Conservation (phyloP, 331 rosid species). For the Quercus lobata region DNA sequence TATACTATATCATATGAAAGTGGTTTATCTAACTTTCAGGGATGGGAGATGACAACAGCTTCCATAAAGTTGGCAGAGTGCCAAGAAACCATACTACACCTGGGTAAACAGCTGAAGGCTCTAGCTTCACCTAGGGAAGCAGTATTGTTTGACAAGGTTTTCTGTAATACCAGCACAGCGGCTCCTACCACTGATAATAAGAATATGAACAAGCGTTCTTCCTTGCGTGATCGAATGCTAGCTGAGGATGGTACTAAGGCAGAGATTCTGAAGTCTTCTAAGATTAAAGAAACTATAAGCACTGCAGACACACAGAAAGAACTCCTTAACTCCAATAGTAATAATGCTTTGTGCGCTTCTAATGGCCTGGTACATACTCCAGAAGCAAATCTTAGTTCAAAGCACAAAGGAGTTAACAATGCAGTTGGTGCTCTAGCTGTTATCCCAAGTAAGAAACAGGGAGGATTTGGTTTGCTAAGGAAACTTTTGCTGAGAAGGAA, state of each 20-base stretch:
- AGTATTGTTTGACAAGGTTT: constrained; percentile 23
- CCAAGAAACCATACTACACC: constrained; percentile 40
- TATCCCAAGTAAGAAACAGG: constrained; percentile 46
- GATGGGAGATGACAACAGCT: constrained; percentile 48
- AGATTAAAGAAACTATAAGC: constrained; percentile 17
- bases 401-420: constrained; percentile 23
- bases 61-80: constrained; percentile 46
- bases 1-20: background rate
- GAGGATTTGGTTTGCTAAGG: constrained; percentile 57
- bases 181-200: background rate
- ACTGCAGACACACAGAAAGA: constrained; percentile 24
- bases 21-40: constrained; percentile 6
- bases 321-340: constrained; percentile 24
- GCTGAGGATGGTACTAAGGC: constrained; percentile 25
- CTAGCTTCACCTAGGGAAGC: constrained; percentile 38
- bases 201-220: constrained; percentile 26
- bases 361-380: constrained; percentile 10
- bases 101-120: constrained; percentile 45
- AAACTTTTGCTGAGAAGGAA: constrained; percentile 47
- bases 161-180: constrained; percentile 15
- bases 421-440: constrained; percentile 33
- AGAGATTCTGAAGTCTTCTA: constrained; percentile 8
- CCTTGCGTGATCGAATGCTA: constrained; percentile 28
- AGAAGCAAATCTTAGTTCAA: constrained; percentile 22
- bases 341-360: constrained; percentile 20